A percentile compares a stretch with the other conserved stretches of the same genome.
phyloP scores from a whole-genome alignment of 1,284 basidiomycete genomes.

The Sparassis latifolia region DNA sequence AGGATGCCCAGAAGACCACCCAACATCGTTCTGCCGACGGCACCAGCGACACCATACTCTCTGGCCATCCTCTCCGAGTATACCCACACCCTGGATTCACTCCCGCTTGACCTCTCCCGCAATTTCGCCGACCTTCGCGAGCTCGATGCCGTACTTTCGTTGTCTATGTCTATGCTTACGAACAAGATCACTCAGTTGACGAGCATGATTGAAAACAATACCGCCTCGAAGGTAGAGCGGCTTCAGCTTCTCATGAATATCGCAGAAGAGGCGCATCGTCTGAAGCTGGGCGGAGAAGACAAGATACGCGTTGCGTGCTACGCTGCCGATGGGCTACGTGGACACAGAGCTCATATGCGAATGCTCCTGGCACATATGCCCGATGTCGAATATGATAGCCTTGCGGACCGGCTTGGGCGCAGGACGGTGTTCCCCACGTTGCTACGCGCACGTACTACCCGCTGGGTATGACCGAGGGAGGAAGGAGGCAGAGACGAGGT shows the following conservation, averaged over 20 bases:
- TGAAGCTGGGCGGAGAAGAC: slow-evolving; percentile 96
- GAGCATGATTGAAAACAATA: slow-evolving; percentile 68
- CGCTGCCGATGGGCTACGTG: slow-evolving; percentile 84
- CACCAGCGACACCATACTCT: slow-evolving; percentile 45
- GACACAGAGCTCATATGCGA: slow-evolving; percentile 66
- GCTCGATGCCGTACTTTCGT: slow-evolving; percentile 93
- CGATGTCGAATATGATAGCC: slow-evolving; percentile 34
- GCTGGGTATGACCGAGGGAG: slow-evolving; percentile 45
- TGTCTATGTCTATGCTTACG: slow-evolving; percentile 77
- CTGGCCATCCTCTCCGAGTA: slow-evolving; percentile 74
- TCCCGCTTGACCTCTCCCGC: slow-evolving; percentile 92
- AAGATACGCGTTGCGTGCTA: slow-evolving; percentile 96
- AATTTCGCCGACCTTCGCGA: slow-evolving; percentile 95
- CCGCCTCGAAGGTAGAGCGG: slow-evolving; percentile 68
- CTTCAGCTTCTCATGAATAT: slow-evolving; percentile 88
- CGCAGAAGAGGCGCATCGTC: slow-evolving; percentile 86
- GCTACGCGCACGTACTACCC: slow-evolving; percentile 61
- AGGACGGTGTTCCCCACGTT: slow-evolving; percentile 72
- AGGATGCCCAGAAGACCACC: slow-evolving; percentile 5
- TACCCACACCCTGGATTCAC: slow-evolving; percentile 88
- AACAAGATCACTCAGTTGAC: slow-evolving; percentile 72
- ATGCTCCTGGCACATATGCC: slow-evolving; percentile 62
- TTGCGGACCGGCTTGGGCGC: slow-evolving; percentile 42
- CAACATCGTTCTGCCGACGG: slow-evolving; percentile 1
- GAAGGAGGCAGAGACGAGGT: slow-evolving; percentile 44